Conservation (phyloP, 2,329 filamentous ascomycete genomes). For the Stachybotrys echinatus region DNA sequence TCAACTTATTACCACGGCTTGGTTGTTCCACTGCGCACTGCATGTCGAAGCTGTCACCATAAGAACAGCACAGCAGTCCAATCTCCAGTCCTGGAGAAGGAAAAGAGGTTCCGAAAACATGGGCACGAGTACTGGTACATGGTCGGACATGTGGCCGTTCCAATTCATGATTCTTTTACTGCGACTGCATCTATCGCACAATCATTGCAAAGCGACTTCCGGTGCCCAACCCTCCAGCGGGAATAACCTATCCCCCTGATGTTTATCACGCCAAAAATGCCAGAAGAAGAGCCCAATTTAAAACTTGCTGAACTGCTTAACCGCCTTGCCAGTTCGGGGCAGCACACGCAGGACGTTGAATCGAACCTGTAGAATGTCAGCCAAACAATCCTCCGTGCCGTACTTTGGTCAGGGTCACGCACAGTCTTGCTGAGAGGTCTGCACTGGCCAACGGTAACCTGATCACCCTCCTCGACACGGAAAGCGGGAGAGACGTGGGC, state of each 20-base stretch:
- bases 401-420: constrained; percentile 42
- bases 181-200: constrained; percentile 41
- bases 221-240: constrained; percentile 33
- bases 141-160: constrained; percentile 24
- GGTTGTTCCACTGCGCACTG: too few species aligned
- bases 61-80: too few species aligned
- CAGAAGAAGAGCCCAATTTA: constrained; percentile 55
- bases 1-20: too few species aligned
- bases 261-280: constrained; percentile 53
- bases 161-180: constrained; percentile 36
- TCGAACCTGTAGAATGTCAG: constrained; percentile 62
- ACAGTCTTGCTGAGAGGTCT: constrained; percentile 99
- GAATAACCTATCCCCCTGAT: constrained; percentile 30
- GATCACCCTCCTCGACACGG: constrained; percentile 99
- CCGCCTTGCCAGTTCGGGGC: constrained; percentile 91
- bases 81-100: too few species aligned
- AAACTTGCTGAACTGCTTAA: constrained; percentile 99
- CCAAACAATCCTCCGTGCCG: background rate
- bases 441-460: constrained; percentile 99
- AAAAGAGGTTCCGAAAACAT: too few species aligned
- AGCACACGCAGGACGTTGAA: constrained; percentile 99
- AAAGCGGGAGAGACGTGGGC: constrained; percentile 99
- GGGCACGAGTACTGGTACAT: too few species aligned
- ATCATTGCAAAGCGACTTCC: constrained; percentile 36
- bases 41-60: too few species aligned